phyloP scores from a whole-genome alignment of 768 basidiomycete species.

The Hydnomerulius pinastri region DNA sequence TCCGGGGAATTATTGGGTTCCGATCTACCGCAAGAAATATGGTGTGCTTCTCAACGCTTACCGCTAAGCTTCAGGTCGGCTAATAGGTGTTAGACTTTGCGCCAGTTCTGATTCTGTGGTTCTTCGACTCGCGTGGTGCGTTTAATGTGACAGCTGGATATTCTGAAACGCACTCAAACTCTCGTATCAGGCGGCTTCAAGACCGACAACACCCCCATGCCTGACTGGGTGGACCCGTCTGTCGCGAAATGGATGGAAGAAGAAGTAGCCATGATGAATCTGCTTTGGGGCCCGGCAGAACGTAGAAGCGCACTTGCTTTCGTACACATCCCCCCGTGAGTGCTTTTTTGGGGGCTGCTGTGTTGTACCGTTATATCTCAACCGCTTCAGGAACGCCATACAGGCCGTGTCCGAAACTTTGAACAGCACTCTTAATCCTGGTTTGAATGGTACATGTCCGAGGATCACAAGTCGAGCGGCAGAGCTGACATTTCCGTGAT shows the following conservation, averaged over 20 bases:
- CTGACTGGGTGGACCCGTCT: slow-evolving; percentile 62
- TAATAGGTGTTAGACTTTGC: slow-evolving; percentile 22
- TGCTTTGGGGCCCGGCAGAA: slow-evolving; percentile 44
- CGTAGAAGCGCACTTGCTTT: slow-evolving; percentile 56
- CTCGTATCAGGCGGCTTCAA: background rate
- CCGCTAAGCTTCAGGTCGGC: background rate
- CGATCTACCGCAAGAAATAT: slow-evolving; percentile 44
- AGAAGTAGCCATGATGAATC: slow-evolving; percentile 51
- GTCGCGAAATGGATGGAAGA: slow-evolving; percentile 58
- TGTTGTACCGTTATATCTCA: background rate
- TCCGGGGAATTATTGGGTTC: slow-evolving; percentile 71
- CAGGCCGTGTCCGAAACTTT: slow-evolving; percentile 30
- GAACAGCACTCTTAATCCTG: slow-evolving; percentile 37
- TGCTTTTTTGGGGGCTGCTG: slow-evolving; percentile 4
- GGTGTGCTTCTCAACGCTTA: no score
- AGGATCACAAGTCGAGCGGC: no score
- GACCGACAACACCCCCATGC: slow-evolving; percentile 39
- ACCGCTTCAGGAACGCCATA: slow-evolving; percentile 17
- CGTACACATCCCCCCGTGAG: slow-evolving; percentile 69
- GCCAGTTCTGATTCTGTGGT: slow-evolving; percentile 60
- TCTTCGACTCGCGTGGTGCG: slow-evolving; percentile 69
- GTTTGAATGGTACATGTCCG: slow-evolving; percentile 23
- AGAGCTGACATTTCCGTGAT: background rate
- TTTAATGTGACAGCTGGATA: no score
- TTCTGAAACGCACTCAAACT: no score